Conservation (phyloP, 169 alveolate species). For the Plasmodium gallinaceum region DNA sequence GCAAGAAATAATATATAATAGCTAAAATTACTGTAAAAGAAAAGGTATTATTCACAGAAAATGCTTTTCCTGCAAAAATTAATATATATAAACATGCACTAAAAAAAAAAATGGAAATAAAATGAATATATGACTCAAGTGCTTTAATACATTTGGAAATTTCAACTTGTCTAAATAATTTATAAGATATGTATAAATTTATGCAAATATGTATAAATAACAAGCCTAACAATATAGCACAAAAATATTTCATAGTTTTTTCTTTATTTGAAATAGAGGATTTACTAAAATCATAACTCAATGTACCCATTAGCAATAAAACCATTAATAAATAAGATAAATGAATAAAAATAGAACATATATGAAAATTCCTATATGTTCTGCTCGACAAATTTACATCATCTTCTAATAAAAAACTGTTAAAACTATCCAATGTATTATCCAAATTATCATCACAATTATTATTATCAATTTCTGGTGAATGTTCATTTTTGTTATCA, state of each 20-base stretch:
- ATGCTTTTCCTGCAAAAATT: conserved; percentile 17
- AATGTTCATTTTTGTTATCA: background rate
- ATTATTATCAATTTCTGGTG: background rate
- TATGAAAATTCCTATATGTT: conserved; percentile 57
- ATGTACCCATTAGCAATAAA: conserved; percentile 27
- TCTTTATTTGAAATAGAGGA: conserved; percentile 1
- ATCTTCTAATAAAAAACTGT: conserved; percentile 71
- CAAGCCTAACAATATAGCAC: conserved; percentile 41
- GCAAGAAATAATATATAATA: conserved; percentile 56
- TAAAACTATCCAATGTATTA: conserved; percentile 24
- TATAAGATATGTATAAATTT: conserved; percentile 27
- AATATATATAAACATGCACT: conserved; percentile 43
- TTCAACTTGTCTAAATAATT: conserved; percentile 28
- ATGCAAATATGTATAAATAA: conserved; percentile 44
- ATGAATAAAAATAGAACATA: conserved; percentile 74
- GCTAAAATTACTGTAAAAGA: conserved; percentile 36
- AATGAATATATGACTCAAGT: conserved; percentile 46
- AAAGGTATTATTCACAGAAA: conserved; percentile 23
- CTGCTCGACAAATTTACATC: conserved; percentile 59
- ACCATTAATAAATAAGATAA: conserved; percentile 38
- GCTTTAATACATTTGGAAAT: conserved; percentile 46
- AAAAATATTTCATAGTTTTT: conserved; percentile 13
- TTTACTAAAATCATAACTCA: conserved; percentile 27
- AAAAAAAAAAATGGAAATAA: conserved; percentile 29
- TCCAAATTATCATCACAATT: conserved; percentile 9